Conservation (phyloP, 805 yeast genomes). For the Wickerhamiella sorbophila region DNA sequence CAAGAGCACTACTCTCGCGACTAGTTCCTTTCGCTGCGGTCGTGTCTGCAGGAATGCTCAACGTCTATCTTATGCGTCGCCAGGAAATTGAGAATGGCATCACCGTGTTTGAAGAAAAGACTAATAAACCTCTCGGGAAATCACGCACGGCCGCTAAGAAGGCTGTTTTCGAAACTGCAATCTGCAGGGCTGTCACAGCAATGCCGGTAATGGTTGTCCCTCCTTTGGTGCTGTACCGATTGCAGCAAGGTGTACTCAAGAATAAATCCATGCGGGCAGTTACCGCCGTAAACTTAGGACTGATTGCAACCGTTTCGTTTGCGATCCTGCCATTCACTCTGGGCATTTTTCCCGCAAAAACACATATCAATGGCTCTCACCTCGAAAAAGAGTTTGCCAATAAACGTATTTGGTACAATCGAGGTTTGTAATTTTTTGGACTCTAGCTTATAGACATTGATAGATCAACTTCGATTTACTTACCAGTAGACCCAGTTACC, state of each 20-base stretch:
- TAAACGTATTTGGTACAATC: slow-evolving; percentile 67
- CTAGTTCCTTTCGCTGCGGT: slow-evolving; percentile 98
- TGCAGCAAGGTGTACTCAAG: slow-evolving; percentile 57
- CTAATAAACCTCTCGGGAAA: slow-evolving; percentile 35
- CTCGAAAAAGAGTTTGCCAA: slow-evolving; percentile 53
- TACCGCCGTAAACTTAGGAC: slow-evolving; percentile 64
- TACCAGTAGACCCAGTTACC: slow-evolving; percentile 10
- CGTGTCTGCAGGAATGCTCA: slow-evolving; percentile 90
- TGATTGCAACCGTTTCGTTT: slow-evolving; percentile 74
- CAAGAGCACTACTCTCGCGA: slow-evolving; percentile 63
- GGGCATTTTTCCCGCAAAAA: slow-evolving; percentile 88
- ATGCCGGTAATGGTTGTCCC: slow-evolving; percentile 97
- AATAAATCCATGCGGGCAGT: slow-evolving; percentile 54
- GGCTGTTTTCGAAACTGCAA: slow-evolving; percentile 96
- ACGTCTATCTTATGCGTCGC: slow-evolving; percentile 92
- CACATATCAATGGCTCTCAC: slow-evolving; percentile 39
- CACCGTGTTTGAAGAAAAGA: slow-evolving; percentile 27
- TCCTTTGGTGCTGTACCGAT: slow-evolving; percentile 63
- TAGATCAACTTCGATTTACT: no score
- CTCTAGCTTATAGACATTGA: neutral
- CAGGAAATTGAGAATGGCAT: slow-evolving; percentile 64
- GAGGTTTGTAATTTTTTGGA: slow-evolving; percentile 57
- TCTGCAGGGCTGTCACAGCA: slow-evolving; percentile 87
- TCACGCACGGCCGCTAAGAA: slow-evolving; percentile 77
- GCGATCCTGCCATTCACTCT: slow-evolving; percentile 86